Evolutionary conservation across 495 filamentous ascomycete genomes (phyloP), one percentile per base, ranked within the genome.

Genomic region (Neurospora sp.): DNA sequence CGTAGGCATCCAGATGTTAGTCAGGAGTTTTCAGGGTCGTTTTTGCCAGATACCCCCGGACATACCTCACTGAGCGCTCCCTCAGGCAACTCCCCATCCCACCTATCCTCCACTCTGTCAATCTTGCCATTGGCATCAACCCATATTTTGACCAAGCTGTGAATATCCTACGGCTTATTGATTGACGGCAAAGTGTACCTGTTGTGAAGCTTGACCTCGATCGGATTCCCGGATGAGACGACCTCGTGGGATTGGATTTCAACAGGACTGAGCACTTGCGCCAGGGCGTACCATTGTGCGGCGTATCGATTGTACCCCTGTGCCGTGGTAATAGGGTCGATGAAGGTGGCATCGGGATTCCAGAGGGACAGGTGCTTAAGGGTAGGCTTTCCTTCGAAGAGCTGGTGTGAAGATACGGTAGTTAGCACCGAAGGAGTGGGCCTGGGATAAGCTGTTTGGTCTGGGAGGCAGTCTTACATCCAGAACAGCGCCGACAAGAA

Each of bases 381-480:
- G 3, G 86, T 85, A 0, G 88, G 87, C 10, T 83, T 79, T 71
- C 88, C 88, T 59, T 86, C 85, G 78, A 90, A 90, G 69, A 90
- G 82, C 85, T 86, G 54, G n/a, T 35, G 9, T n/a, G 8, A 14
- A 44, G 20, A 41, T n/a, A 31, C 4, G 14, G 9, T 12, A 14
- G 35, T 72, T 2, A 23, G 23, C 8, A 11, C 10, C 31, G 44
- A 37, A 5, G 46, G 8, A 40, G 16, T 54, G 66, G 18, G 10
- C 35, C n/a, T 16, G 31, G 31, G 31, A 31, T 31, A 31, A 31
- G 31, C 27, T 38, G 39, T 20, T 10, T 12, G 27, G 71, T 40
- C 1, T 38, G 39, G 73, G 40, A 20, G 27, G 11, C 16, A 48
- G 40, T 39, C 82, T 38, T 69, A 86, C 85, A 75, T 90, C 88